Conservation (phyloP, 1,139 yeast genomes). For the Yamadazyma sp. region DNA sequence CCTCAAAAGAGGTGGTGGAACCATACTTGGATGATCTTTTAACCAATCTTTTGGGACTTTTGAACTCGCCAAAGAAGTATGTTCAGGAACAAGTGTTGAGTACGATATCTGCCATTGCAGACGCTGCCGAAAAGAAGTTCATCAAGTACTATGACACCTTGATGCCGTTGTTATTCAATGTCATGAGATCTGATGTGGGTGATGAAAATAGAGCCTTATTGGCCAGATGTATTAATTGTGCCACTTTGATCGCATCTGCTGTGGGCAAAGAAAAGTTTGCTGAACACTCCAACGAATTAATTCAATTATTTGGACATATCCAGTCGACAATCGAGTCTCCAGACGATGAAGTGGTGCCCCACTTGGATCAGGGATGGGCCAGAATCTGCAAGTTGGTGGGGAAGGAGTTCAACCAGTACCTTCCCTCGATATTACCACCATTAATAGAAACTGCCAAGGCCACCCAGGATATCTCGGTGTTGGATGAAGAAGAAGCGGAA, state of each 20-base stretch:
- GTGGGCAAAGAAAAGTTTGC: conserved; percentile 90
- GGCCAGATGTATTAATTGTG: conserved; percentile 95
- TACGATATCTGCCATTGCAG: conserved; percentile 96
- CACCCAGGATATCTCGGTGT: conserved; percentile 81
- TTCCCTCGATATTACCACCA: conserved; percentile 89
- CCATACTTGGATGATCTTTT: conserved; percentile 85
- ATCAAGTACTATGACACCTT: conserved; percentile 90
- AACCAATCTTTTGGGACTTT: conserved; percentile 67
- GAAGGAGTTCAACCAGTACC: conserved; percentile 79
- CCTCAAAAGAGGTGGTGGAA: conserved; percentile 80
- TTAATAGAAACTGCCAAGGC: conserved; percentile 82
- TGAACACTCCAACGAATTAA: conserved; percentile 68
- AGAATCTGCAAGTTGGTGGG: conserved; percentile 87
- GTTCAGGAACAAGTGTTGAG: conserved; percentile 97
- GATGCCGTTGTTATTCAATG: conserved; percentile 86
- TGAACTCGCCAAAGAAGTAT: conserved; percentile 84
- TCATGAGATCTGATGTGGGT: conserved; percentile 76
- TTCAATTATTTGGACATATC: conserved; percentile 69
- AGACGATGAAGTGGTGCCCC: conserved; percentile 86
- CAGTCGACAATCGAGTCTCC: conserved; percentile 58
- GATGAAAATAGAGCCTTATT: conserved; percentile 76
- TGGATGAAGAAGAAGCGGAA: conserved; percentile 87
- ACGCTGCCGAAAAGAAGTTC: conserved; percentile 91
- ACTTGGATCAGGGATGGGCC: conserved; percentile 95
- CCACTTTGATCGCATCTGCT: conserved; percentile 92